Conservation (phyloP, 176 grass and related monocot species). For the Canna indica region DNA sequence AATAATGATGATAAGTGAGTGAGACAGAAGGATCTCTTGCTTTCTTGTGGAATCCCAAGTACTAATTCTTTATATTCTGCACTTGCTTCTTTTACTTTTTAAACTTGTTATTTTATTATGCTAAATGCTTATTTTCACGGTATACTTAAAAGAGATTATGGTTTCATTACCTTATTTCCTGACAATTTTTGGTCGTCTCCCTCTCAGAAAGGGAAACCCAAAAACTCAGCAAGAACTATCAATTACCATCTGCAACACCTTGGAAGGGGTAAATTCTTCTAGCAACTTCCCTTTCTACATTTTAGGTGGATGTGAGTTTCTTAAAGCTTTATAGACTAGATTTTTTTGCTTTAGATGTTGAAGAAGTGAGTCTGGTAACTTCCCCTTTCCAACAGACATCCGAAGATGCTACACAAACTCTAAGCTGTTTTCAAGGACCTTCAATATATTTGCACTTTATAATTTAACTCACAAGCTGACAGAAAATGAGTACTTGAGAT, state of each 20-base stretch:
- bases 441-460: too few species aligned
- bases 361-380: neutral
- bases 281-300: neutral
- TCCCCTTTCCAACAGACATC: slow-evolving; percentile 19
- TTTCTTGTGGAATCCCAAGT: slow-evolving; percentile 18
- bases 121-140: neutral
- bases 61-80: too few species aligned
- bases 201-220: slow-evolving; percentile 20
- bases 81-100: neutral
- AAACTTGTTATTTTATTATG: neutral
- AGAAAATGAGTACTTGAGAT: too few species aligned
- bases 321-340: neutral
- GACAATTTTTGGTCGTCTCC: neutral
- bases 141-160: neutral
- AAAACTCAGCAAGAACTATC: slow-evolving; percentile 11
- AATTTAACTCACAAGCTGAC: too few species aligned
- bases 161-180: neutral
- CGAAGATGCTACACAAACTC: too few species aligned
- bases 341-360: neutral
- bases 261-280: slow-evolving; percentile 8
- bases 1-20: slow-evolving; percentile 60
- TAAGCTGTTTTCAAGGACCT: too few species aligned
- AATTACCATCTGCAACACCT: slow-evolving; percentile 23
- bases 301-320: neutral
- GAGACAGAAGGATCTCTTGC: slow-evolving; percentile 20